Percentiles rank a stretch among this genome's conserved stretches.
Conservation (phyloP, 129 eudicot species). For the sunflower (Helianthus annuus) region HanXRQr2.0-SUNRISE NC_035433.2:128029901-128030400, state of each 20-base stretch:
- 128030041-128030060: too few relatives aligned
- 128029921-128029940: too few relatives aligned
- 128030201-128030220: neutral
- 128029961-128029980: too few relatives aligned
- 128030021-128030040: too few relatives aligned
- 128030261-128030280: neutral
- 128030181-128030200: neutral
- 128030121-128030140: too few relatives aligned
- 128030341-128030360: slow-evolving; percentile 17
- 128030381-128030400: slow-evolving; percentile 20
- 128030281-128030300: slow-evolving; percentile 28
- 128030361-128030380: slow-evolving; percentile 16
- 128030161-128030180: neutral
- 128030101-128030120: too few relatives aligned
- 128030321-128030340: slow-evolving; percentile 18
- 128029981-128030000: too few relatives aligned
- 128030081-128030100: too few relatives aligned
- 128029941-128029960: too few relatives aligned
- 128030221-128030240: slow-evolving; percentile 19
- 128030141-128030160: neutral
- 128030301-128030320: slow-evolving; percentile 37
- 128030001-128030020: too few relatives aligned
- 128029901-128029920: too few relatives aligned
- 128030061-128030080: too few relatives aligned
- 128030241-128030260: slow-evolving; percentile 24